phyloP scores from a whole-genome alignment of 2,329 filamentous ascomycete genomes.

The Sporothrix brunneoviolacea region DNA sequence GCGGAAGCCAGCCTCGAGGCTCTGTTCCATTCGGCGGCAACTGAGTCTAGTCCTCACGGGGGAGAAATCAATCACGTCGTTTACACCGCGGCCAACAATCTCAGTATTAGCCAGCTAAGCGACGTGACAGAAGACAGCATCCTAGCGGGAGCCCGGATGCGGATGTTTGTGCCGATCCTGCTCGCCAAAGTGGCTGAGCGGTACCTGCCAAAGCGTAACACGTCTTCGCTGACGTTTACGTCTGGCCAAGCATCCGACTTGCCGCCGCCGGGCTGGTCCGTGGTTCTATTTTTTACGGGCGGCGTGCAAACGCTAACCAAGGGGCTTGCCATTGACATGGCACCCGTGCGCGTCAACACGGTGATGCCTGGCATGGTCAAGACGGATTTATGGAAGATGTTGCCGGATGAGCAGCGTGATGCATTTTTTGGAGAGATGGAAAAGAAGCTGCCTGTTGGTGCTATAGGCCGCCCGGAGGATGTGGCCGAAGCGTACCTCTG shows the following conservation, averaged over 20 bases:
- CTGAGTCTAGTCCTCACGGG: conserved; percentile 15
- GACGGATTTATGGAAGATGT: conserved; percentile 37
- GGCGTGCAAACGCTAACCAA: conserved; percentile 47
- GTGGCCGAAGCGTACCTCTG: conserved; percentile 26
- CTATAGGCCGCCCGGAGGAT: conserved; percentile 20
- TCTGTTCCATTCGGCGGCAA: conserved; percentile 22
- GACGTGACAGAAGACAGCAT: conserved; percentile 24
- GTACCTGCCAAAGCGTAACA: conserved; percentile 25
- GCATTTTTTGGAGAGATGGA: conserved; percentile 19
- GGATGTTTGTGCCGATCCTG: conserved; percentile 27
- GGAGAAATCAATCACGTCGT: conserved; percentile 22
- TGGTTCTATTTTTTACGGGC: conserved; percentile 41
- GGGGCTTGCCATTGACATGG: conserved; percentile 55
- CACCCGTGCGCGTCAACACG: conserved; percentile 56
- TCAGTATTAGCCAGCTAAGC: conserved; percentile 17
- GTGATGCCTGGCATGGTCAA: conserved; percentile 49
- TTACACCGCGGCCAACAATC: conserved; percentile 26
- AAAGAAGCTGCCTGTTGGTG: conserved; percentile 18
- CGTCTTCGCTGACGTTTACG: conserved; percentile 49
- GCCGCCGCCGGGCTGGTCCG: conserved; percentile 45
- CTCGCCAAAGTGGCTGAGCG: conserved; percentile 27
- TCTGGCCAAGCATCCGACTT: conserved; percentile 44
- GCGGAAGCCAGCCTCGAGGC: conserved; percentile 27
- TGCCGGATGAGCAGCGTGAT: conserved; percentile 20
- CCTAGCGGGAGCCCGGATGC: conserved; percentile 24